Percentiles rank a stretch among this genome's conserved stretches.
Evolutionary conservation across 371 early-diverging fungal genomes (phyloP).

Genomic region (Coemansia sp.): DNA sequence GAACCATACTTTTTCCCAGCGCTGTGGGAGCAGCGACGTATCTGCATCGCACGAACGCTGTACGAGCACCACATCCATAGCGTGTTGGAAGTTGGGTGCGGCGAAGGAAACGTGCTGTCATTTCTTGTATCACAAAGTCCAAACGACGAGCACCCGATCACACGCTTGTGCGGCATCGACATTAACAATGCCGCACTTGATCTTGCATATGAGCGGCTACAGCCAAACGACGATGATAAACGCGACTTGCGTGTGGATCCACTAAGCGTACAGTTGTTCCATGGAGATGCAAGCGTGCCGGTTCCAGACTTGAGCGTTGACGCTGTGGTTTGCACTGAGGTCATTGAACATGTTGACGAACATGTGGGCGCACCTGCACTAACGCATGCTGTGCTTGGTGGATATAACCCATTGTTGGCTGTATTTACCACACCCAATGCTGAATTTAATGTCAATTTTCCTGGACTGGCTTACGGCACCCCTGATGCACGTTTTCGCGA

Average conservation of each 20-base stretch:
- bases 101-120: conserved; percentile 64
- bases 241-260: conserved; percentile 53
- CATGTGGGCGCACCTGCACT: conserved; percentile 55
- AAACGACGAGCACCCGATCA: conserved; percentile 53
- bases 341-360: conserved; percentile 75
- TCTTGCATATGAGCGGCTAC: conserved; percentile 55
- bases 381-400: conserved; percentile 61
- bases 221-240: conserved; percentile 58
- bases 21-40: conserved; percentile 67
- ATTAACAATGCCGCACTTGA: conserved; percentile 51
- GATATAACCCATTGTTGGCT: conserved; percentile 63
- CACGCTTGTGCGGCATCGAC: conserved; percentile 63
- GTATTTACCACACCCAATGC: conserved; percentile 81
- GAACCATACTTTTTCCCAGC: conserved; percentile 56
- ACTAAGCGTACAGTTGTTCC: conserved; percentile 57
- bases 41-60: conserved; percentile 54
- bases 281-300: conserved; percentile 49
- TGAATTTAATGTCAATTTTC: conserved; percentile 86
- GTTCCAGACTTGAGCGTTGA: conserved; percentile 49
- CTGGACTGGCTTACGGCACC: conserved; percentile 72
- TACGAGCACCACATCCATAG: conserved; percentile 49
- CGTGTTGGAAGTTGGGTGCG: conserved; percentile 78
- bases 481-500: conserved; percentile 65
- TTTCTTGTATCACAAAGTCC: conserved; percentile 55
- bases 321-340: conserved; percentile 68